Evolutionary conservation across 306 rosid species (phyloP).

Genomic region (Medicago lupulina): DNA sequence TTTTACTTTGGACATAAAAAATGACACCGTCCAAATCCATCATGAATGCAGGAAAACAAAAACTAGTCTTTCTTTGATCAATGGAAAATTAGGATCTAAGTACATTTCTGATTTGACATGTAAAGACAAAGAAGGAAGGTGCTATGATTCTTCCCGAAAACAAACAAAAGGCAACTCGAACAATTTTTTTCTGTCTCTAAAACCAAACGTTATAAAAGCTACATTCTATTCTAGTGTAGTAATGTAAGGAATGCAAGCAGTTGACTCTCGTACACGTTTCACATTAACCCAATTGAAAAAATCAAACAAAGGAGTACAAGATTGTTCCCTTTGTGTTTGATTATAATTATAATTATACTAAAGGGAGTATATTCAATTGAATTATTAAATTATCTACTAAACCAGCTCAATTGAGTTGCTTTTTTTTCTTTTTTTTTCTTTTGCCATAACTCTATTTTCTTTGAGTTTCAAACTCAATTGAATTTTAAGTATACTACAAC

Average conservation of each 20-base stretch:
- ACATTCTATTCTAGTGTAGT: neutral
- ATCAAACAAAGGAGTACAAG: neutral
- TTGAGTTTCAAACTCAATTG: neutral
- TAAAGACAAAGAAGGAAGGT: slow-evolving; percentile 44
- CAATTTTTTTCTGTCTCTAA: neutral
- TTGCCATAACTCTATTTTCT: neutral
- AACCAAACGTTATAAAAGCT: neutral
- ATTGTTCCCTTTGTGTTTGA: neutral
- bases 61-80: slow-evolving; percentile 12
- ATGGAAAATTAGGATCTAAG: neutral
- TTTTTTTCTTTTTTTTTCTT: neutral
- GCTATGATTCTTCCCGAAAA: slow-evolving; percentile 35
- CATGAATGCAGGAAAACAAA: neutral
- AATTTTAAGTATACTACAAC: neutral
- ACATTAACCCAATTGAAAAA: neutral
- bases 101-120: neutral
- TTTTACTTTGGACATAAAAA: neutral
- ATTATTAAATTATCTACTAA: neutral
- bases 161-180: slow-evolving; percentile 16
- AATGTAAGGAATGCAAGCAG: neutral
- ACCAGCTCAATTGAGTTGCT: neutral
- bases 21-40: neutral
- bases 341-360: too few species aligned
- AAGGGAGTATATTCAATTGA: neutral
- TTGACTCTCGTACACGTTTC: neutral